Evolutionary conservation across 2,329 filamentous ascomycete species (phyloP), one percentile per base, ranked within the genome.

Genomic region (Coccinonectria pachysandricola): DNA sequence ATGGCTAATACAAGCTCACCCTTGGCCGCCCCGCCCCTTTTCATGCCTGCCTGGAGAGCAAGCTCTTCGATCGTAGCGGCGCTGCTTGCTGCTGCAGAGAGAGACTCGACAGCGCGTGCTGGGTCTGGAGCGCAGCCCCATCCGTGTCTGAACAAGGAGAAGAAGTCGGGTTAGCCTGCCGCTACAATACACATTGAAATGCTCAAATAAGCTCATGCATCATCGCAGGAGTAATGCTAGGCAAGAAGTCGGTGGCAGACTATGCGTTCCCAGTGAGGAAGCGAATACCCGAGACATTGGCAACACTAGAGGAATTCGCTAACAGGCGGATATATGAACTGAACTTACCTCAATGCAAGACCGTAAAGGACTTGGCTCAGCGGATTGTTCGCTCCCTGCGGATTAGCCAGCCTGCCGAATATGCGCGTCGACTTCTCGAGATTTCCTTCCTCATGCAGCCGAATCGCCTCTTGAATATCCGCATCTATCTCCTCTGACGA

Each of bases 1-100:
- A 98, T 96, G 34, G 91, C 88, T 35, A 98, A 74, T 11, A 96
- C 83, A 27, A 98, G 70, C 64, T 98, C 91, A 33, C 91, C 91
- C 60, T 96, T 98, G 22, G 88, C 88, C 9, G 83, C 79, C 34
- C 91, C 91, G 27, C 91, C 91, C 57, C 91, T 93, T 57, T 85
- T 91, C 56, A 92, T 73, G 10, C 88, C 91, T 7, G 87, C 82
- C 41, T 79, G 67, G 12, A 96, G 72, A 15, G 91, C 91, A 45
- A 86, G 65, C 27, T 81, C 72, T 61, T 98, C 91, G 29, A 98
- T 75, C 21, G 75, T 70, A 13, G 88, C 91, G 13, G 86, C 85
- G 57, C 94, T 95, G 22, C 83, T 80, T 5, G 91, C 91, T 24
- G 91, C 91, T 15, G 81, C 75, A 12, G 83, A 85, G 21, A 98